Evolutionary conservation across 768 basidiomycete genomes (phyloP).

Genomic region (Phylloporus sp.): DNA sequence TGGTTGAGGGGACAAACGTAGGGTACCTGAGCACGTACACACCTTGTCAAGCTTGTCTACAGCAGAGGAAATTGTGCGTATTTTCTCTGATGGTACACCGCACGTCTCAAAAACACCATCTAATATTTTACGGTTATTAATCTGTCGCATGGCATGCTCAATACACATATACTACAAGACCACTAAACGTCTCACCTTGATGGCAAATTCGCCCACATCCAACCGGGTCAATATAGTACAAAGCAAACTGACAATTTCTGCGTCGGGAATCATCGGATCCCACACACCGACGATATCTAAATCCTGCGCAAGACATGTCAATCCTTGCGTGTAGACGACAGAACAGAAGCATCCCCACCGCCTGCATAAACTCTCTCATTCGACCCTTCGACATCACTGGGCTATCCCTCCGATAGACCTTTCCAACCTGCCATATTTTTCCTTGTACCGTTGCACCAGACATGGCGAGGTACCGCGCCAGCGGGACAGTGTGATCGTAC

Average conservation of each 20-base stretch:
- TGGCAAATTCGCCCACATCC: constrained; percentile 89
- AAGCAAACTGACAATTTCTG: constrained; percentile 79
- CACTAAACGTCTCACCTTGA: constrained; percentile 61
- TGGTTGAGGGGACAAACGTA: not conserved
- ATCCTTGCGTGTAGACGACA: not conserved
- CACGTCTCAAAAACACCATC: constrained; percentile 97
- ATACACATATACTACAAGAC: not conserved
- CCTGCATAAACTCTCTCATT: constrained; percentile 98
- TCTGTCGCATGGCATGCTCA: constrained; percentile 37
- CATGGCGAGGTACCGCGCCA: constrained; percentile 96
- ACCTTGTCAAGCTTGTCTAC: constrained; percentile 99
- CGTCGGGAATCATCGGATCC: constrained; percentile 98
- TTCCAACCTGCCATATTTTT: constrained; percentile 98
- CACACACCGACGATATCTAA: constrained; percentile 90
- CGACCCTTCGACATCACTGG: constrained; percentile 97
- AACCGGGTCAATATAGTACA: constrained; percentile 78
- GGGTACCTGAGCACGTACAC: constrained; percentile 6
- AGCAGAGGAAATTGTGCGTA: constrained; percentile 88
- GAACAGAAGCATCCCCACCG: constrained; percentile 46
- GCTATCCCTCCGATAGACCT: constrained; percentile 94
- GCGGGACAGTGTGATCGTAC: constrained; percentile 96
- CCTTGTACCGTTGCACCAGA: constrained; percentile 72
- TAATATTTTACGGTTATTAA: constrained; percentile 95
- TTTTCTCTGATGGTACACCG: constrained; percentile 88
- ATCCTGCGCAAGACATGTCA: constrained; percentile 50